Evolutionary conservation across 352 stramenopile genomes (phyloP), one percentile per base, ranked within the genome.

Genomic region (Lagenidium giganteum): DNA sequence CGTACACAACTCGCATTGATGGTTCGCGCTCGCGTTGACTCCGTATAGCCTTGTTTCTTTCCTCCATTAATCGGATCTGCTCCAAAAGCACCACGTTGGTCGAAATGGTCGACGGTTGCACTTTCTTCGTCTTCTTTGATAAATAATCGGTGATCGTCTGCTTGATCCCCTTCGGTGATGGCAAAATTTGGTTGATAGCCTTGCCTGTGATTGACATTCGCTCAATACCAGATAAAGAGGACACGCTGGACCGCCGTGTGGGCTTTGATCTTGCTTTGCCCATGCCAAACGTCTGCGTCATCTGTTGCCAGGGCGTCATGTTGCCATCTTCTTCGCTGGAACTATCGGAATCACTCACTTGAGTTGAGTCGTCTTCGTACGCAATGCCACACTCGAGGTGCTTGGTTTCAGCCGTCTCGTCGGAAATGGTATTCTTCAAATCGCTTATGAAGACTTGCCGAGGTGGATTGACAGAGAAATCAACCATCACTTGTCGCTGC

Each of bases 231-330:
- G 76, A 88, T 17, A 85, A 25, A 0, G 66, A 77, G 20, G 76
- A 89, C 30, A 85, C 50, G 17, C 73, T 89, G 1, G 73, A 85
- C 9, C 77, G 59, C 8, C 71, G 57, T n/a, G 57, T 56, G 2
- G 61, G 67, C 14, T 63, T 57, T 29, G 56, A 51, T 14, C 50
- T 45, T 4, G 64, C 50, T 36, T 80, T 78, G n/a, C 59, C 60
- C 64, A 90, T 90, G 22, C 78, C 75, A 26, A 90, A 87, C 5
- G 75, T 90, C 31, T 87, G 76, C 2, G 78, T 90, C 75, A 90
- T 90, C 52, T 90, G 78, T 36, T 90, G 78, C 78, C 78, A 90
- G 14, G 76, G 78, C 1, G 78, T 88, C 71, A 90, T 84, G 20
- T 47, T 76, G 61, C 85, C 78, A 36, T 90, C 73, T 43, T 80